These are phyloP conservation scores for Aspergillus ochraceus DNA, from an alignment of 2,329 filamentous ascomycete genomes.

Conservation along the genomic window DNA sequence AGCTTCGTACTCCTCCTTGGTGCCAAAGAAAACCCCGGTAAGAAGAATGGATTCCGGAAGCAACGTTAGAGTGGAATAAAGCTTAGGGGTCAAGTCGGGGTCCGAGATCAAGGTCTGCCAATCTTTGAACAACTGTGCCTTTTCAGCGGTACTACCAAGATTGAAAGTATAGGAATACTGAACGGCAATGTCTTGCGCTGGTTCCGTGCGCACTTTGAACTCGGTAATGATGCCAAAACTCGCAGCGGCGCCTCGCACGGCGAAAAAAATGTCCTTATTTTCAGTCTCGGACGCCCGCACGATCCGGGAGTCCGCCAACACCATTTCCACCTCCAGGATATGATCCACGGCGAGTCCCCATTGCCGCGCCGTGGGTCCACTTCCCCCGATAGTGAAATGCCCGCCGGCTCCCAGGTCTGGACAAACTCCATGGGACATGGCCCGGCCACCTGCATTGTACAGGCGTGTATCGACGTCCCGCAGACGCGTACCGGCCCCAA, in stretches of 20 bases:
- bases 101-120: slow-evolving; percentile 62
- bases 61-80: slow-evolving; percentile 53
- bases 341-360: slow-evolving; percentile 56
- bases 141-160: slow-evolving; percentile 49
- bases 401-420: slow-evolving; percentile 42
- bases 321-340: slow-evolving; percentile 50
- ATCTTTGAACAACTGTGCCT: slow-evolving; percentile 52
- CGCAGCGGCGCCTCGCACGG: slow-evolving; percentile 37
- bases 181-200: slow-evolving; percentile 48
- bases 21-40: slow-evolving; percentile 62
- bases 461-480: slow-evolving; percentile 35
- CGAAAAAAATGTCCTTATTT: slow-evolving; percentile 37
- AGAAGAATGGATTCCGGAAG: slow-evolving; percentile 51
- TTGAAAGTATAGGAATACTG: slow-evolving; percentile 60
- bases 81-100: slow-evolving; percentile 57
- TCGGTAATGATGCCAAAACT: slow-evolving; percentile 42
- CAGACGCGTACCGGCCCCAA: slow-evolving; percentile 37
- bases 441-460: slow-evolving; percentile 29
- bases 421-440: slow-evolving; percentile 41
- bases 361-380: slow-evolving; percentile 44
- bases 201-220: slow-evolving; percentile 39
- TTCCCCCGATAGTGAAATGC: slow-evolving; percentile 42
- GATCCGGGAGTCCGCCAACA: slow-evolving; percentile 43
- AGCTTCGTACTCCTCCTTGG: slow-evolving; percentile 55
- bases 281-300: slow-evolving; percentile 29